Base-by-base conservation (phyloP, 345 rosid genomes). In the Anacardium occidentale region DNA sequence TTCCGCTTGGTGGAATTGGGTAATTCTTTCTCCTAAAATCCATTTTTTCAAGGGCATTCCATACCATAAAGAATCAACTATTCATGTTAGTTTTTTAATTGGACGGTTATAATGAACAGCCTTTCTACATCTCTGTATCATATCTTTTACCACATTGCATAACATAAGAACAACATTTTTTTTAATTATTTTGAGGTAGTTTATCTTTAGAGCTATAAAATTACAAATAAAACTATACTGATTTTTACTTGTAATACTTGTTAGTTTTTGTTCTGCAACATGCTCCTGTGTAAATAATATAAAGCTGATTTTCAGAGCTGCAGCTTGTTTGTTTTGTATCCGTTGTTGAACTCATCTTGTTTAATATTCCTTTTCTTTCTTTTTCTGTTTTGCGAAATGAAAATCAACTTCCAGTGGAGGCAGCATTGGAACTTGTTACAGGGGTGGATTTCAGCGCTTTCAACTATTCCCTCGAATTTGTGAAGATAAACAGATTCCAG, bases 371-470 rank as follows among this genome's bases (percentile, higher is more conserved):
- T 13, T 13, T 50, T 50, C 53, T 50, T 50, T 50, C 18, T 50
- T 0, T 48, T 12, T 32, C 7, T 15, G 44, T 37, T 37, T 6
- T 37, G 42, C 8, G 18, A 60, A 48, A 34, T 59, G 55, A 25
- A 13, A 50, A 50, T 3, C 17, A 50, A 50, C n/a, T 17, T 69
- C 84, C 53, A 92, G 98, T 45, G 71, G 88, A 21, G 99, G 98
- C 29, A 92, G 99, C 85, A 91, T 95, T 64, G 97, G 97, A 75
- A 89, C 98, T 75, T 85, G 97, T 79, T 91, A 79, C 73, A 88
- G 78, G 79, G 98, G 99, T 77, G 98, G 92, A 81, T 95, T 95
- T 83, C 92, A 82, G 82, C 80, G 90, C 44, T 95, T 88, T 92
- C 94, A 92, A 61, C 79, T 95, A 17, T 86, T 89, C 61, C 96